Percentiles rank a stretch among this genome's conserved stretches.
Conservation (phyloP, 768 basidiomycete species). For the Pleurotus djamor region DNA sequence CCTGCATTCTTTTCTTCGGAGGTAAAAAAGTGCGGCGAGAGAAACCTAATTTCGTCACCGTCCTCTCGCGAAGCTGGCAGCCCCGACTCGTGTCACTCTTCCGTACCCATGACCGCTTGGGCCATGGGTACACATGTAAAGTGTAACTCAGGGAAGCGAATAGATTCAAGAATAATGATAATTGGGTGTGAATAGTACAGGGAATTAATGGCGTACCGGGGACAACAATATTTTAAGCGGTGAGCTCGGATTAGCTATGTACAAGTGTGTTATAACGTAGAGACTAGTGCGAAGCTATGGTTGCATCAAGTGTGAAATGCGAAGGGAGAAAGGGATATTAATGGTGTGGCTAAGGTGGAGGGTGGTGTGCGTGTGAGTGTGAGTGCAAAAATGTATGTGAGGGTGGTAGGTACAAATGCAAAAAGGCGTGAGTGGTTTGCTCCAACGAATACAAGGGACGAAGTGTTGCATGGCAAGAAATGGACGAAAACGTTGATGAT, state of each 20-base stretch:
- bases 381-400: conserved; percentile 19
- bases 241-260: conserved; percentile 10
- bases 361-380: conserved; percentile 3
- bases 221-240: background rate
- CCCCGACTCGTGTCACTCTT: background rate
- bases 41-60: background rate
- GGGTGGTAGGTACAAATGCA: conserved; percentile 13
- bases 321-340: conserved; percentile 1
- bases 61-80: background rate
- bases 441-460: conserved; percentile 23
- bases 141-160: background rate
- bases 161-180: background rate
- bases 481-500: background rate
- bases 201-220: conserved; percentile 1
- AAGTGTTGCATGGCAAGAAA: conserved; percentile 1
- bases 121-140: background rate
- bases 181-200: conserved; percentile 3
- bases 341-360: background rate
- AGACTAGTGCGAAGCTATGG: conserved; percentile 5
- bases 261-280: conserved; percentile 9
- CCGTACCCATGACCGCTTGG: background rate
- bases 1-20: background rate
- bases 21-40: background rate
- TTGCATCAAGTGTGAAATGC: conserved; percentile 8
- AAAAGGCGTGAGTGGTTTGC: conserved; percentile 19